phyloP scores from a whole-genome alignment of 73 alveolate species.

The Stentor coeruleus region DNA sequence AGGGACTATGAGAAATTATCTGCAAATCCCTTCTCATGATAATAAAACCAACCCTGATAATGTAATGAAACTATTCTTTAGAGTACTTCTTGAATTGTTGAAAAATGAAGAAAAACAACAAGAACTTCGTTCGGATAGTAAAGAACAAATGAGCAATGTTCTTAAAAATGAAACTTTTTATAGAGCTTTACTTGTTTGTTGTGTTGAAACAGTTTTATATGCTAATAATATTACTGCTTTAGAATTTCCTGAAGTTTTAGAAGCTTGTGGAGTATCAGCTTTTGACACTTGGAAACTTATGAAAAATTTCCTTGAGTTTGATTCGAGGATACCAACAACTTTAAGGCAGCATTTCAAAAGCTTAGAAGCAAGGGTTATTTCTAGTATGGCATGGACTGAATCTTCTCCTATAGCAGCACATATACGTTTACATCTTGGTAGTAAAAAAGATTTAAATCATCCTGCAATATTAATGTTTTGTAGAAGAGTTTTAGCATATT shows the following conservation, averaged over 20 bases:
- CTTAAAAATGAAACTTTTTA: slow-evolving; percentile 29
- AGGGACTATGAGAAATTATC: not conserved
- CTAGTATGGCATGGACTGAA: slow-evolving; percentile 28
- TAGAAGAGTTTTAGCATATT: slow-evolving; percentile 49
- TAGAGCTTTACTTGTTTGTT: slow-evolving; percentile 43
- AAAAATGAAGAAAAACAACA: slow-evolving; percentile 25
- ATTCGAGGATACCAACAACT: slow-evolving; percentile 50
- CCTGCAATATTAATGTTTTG: slow-evolving; percentile 49
- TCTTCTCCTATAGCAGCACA: not conserved
- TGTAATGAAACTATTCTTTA: not conserved
- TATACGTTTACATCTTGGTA: not conserved
- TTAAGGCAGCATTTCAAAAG: not conserved
- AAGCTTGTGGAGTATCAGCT: slow-evolving; percentile 36
- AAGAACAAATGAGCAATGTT: not conserved
- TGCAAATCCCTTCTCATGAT: not conserved
- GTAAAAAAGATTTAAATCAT: slow-evolving; percentile 13
- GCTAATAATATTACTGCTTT: slow-evolving; percentile 29
- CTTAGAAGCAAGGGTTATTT: not conserved
- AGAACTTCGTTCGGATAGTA: slow-evolving; percentile 9
- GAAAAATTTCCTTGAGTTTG: slow-evolving; percentile 55
- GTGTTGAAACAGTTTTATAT: slow-evolving; percentile 41
- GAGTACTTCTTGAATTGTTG: not conserved
- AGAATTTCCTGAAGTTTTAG: slow-evolving; percentile 32
- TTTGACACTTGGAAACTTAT: slow-evolving; percentile 62
- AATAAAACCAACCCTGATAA: not conserved